Conservation (phyloP, 139 green algal species). For the Haematococcus lacustris region DNA sequence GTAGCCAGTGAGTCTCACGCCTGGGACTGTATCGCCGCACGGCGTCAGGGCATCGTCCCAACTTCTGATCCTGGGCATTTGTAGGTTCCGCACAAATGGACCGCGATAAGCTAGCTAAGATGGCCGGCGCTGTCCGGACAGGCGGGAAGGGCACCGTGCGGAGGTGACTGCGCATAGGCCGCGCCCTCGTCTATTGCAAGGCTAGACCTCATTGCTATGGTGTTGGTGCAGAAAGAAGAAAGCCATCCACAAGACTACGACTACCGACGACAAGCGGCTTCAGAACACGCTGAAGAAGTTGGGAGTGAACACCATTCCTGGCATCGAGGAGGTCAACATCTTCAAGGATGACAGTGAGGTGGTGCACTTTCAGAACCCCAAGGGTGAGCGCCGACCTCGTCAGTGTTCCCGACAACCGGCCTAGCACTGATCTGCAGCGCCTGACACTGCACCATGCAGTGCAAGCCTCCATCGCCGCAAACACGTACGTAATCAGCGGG, state of each 20-base stretch:
- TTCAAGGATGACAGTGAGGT: conserved; percentile 86
- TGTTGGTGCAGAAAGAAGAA: conserved; percentile 91
- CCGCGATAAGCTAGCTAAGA: conserved; percentile 87
- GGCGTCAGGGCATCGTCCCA: no score
- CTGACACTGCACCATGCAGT: no score
- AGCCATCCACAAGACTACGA: conserved; percentile 91
- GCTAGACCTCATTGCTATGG: no score
- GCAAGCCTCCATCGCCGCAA: conserved; percentile 96
- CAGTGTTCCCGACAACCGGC: no score
- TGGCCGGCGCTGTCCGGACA: conserved; percentile 82
- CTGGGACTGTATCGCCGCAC: no score
- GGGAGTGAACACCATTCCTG: conserved; percentile 97
- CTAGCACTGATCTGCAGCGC: no score
- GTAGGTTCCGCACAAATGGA: no score
- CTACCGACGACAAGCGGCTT: conserved; percentile 95
- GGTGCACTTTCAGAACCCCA: conserved; percentile 95
- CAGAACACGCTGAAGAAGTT: conserved; percentile 95
- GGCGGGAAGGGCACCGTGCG: conserved; percentile 92
- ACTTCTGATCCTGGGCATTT: no score
- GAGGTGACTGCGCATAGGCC: conserved; percentile 58
- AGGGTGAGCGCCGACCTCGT: no score
- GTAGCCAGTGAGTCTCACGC: no score
- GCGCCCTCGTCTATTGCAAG: no score
- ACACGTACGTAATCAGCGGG: conserved; percentile 97
- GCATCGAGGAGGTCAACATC: conserved; percentile 99